Evolutionary conservation across 129 eudicot genomes (phyloP), one percentile per base, ranked within the genome.

Genomic region (Solidago caesia): DNA sequence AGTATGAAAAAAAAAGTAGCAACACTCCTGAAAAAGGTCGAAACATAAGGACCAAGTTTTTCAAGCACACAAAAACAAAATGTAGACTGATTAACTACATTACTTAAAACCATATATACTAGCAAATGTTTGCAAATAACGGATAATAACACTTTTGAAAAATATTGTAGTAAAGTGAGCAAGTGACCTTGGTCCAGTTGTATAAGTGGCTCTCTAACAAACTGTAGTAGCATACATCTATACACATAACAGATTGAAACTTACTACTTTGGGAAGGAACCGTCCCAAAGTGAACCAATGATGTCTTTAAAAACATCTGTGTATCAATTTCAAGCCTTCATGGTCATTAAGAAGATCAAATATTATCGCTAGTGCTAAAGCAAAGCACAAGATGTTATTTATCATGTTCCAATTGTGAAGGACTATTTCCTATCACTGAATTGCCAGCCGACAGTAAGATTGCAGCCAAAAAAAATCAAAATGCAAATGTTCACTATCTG

Each of bases 21-120:
- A 15, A 44, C 14, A 66, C 71, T 66, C 71, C 71, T 66, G 71
- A 33, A 66, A 66, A 66, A 12, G 16, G 14, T 3, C 15, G 14
- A 49, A 49, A 49, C 13, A 48, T 45, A 45, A 45, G 21, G 21
- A 45, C 8, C 48, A 45, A 45, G 48, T 45, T 45, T 45, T 4
- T 8, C 8, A 4, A 45, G 5, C 8, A 8, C 8, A 12, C 59
- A 53, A 53, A 5, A 53, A 53, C 21, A 53, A 53, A 8, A 53
- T 53, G 25, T 51, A 14, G 21, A 21, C 0, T 21, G 21, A 21
- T 21, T 21, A 0, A 21, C 21, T 21, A 21, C 21, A 21, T 21
- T 21, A 21, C 26, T 21, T 21, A 21, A 21, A 21, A 21, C 21
- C 21, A 21, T 21, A n/a, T n/a, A n/a, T n/a, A n/a, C n/a, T n/a